Percentiles rank a stretch among this genome's conserved stretches.
These are phyloP conservation scores for Epichloe festucae DNA, from an alignment of 2,329 filamentous ascomycete genomes.

Conservation along the genomic window DNA sequence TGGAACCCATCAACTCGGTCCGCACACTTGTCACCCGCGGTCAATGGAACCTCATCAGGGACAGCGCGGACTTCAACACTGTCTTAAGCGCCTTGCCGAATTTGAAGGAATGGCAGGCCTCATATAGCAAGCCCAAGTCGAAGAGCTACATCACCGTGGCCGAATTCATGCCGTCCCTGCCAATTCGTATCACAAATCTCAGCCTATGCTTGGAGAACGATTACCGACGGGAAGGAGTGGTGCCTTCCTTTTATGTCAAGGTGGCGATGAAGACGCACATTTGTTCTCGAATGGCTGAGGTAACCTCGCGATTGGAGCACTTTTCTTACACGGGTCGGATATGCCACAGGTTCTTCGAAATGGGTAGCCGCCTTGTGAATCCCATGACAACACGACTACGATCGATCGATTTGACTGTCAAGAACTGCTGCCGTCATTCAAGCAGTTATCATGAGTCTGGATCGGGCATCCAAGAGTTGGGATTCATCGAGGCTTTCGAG, in stretches of 20 bases:
- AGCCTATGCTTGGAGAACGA: slow-evolving; percentile 61
- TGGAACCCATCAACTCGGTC: slow-evolving; percentile 33
- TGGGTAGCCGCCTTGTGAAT: slow-evolving; percentile 36
- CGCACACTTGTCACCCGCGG: slow-evolving; percentile 59
- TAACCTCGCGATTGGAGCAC: slow-evolving; percentile 50
- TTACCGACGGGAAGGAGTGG: slow-evolving; percentile 50
- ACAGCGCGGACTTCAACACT: slow-evolving; percentile 46
- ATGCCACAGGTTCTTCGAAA: slow-evolving; percentile 55
- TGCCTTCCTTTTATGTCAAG: slow-evolving; percentile 48
- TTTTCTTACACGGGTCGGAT: slow-evolving; percentile 61
- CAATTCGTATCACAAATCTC: slow-evolving; percentile 45
- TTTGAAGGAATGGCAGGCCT: slow-evolving; percentile 49
- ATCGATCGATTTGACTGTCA: slow-evolving; percentile 58
- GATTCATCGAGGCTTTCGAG: slow-evolving; percentile 61
- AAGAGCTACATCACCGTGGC: slow-evolving; percentile 62
- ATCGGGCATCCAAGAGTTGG: slow-evolving; percentile 57
- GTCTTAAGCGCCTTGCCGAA: slow-evolving; percentile 52
- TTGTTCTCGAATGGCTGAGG: slow-evolving; percentile 48
- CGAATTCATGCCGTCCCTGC: slow-evolving; percentile 44
- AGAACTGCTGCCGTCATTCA: slow-evolving; percentile 55
- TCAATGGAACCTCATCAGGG: slow-evolving; percentile 64
- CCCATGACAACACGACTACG: slow-evolving; percentile 40
- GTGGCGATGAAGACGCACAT: slow-evolving; percentile 48
- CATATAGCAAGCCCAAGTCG: slow-evolving; percentile 58
- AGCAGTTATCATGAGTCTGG: slow-evolving; percentile 47